A percentile compares a stretch with the other conserved stretches of the same genome.
Evolutionary conservation across 2,329 filamentous ascomycete species (phyloP).

Genomic region (Cladobotryum mycophilum): DNA sequence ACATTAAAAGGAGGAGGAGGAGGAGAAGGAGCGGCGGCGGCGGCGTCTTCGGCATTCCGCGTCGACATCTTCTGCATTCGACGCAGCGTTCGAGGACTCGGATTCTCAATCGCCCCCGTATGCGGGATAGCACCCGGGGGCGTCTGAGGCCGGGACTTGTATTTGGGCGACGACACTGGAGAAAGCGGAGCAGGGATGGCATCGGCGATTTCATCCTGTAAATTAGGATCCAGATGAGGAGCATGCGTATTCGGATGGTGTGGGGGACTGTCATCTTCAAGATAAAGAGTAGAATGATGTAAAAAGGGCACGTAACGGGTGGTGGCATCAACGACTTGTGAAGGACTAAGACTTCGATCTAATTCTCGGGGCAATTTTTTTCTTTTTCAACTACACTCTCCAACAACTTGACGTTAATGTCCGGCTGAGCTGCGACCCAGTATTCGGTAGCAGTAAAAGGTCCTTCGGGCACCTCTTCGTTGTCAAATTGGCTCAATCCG

Average conservation of each 20-base stretch:
- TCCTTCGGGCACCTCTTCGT: slow-evolving; percentile 3
- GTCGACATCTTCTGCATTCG: slow-evolving; percentile 40
- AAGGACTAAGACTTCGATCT: slow-evolving; percentile 9
- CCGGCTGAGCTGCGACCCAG: slow-evolving; percentile 9
- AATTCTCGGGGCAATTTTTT: slow-evolving; percentile 6
- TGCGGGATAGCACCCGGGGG: slow-evolving; percentile 43
- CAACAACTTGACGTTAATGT: slow-evolving; percentile 4
- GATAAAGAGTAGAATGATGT: slow-evolving; percentile 8
- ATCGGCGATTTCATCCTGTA: slow-evolving; percentile 7
- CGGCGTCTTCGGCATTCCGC: slow-evolving; percentile 43
- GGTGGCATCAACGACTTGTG: slow-evolving; percentile 10
- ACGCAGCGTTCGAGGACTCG: slow-evolving; percentile 38
- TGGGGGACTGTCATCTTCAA: slow-evolving; percentile 6
- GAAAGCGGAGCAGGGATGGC: slow-evolving; percentile 9
- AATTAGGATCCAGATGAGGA: slow-evolving; percentile 3
- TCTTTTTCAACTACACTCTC: slow-evolving; percentile 5
- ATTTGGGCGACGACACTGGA: slow-evolving; percentile 11
- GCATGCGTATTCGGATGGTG: slow-evolving; percentile 1
- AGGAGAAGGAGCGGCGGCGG: slow-evolving; percentile 32
- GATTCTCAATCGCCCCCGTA: slow-evolving; percentile 30
- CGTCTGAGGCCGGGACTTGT: slow-evolving; percentile 31
- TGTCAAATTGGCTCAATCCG: slow-evolving; percentile 7
- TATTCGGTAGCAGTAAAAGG: slow-evolving; percentile 1
- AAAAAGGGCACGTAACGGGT: slow-evolving; percentile 5
- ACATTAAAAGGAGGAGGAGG: slow-evolving; percentile 20